Percentiles rank a stretch among this genome's conserved stretches.
Conservation (phyloP, 2,329 filamentous ascomycete genomes). For the Ascochyta lentis region DNA sequence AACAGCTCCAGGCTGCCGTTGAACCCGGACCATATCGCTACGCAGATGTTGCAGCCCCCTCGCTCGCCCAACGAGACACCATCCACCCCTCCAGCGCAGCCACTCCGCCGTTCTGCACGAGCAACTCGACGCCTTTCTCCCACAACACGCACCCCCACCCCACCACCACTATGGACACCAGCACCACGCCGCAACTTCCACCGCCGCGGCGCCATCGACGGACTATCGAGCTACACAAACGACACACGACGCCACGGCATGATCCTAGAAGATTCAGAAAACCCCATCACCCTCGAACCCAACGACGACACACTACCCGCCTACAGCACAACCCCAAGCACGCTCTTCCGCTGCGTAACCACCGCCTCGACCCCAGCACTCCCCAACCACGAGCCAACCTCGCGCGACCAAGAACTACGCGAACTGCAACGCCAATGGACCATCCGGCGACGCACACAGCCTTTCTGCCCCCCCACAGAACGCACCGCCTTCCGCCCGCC, state of each 20-base stretch:
- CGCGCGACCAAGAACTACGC: not conserved
- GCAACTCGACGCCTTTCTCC: not conserved
- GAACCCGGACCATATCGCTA: slow-evolving; percentile 5
- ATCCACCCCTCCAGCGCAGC: not conserved
- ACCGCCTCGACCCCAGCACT: no score
- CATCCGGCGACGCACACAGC: not conserved
- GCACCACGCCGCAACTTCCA: not conserved
- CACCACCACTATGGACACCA: not conserved
- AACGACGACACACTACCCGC: no score
- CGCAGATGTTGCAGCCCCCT: not conserved
- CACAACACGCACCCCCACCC: not conserved
- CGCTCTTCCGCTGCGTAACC: no score
- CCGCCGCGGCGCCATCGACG: not conserved
- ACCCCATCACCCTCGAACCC: no score
- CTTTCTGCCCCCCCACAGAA: not conserved
- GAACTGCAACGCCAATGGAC: slow-evolving; percentile 2
- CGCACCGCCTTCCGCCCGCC: slow-evolving; percentile 1
- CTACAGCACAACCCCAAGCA: no score
- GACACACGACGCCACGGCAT: slow-evolving; percentile 15
- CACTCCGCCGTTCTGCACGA: not conserved
- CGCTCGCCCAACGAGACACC: not conserved
- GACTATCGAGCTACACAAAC: not conserved
- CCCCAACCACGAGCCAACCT: no score
- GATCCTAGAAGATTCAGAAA: not conserved
- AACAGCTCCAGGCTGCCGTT: slow-evolving; percentile 4